Base-by-base conservation (phyloP, 768 basidiomycete species). In the Strobilomyces confusus region DNA sequence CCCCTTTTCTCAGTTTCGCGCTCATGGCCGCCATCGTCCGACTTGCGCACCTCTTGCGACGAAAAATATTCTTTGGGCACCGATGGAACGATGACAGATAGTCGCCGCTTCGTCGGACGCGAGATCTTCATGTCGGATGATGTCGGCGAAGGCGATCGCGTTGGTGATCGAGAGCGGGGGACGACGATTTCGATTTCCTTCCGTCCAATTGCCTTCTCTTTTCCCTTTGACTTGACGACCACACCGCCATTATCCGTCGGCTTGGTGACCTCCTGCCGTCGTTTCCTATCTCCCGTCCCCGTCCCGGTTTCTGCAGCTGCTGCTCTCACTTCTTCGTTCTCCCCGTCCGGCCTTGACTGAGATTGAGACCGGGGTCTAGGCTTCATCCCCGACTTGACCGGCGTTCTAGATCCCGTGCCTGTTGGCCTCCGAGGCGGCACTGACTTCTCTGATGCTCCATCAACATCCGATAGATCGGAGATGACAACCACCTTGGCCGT, bases 41-140 rank as follows among this genome's bases (percentile, higher is more conserved):
- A 25, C 1, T 36, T 45, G 9, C 20, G 42, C 23, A 19, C 20
- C 14, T 53, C 41, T 23, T 53, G 61, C 9, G 68, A 58, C 13
- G 58, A 60, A 36, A 69, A 60, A 29, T 69, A 69, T 2, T 69
- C 62, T 34, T 54, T 51, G 7, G 65, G 56, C 0, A 69, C 41
- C 9, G 67, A 34, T 13, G 70, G 69, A 11, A 72, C 48, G 2
- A 70, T 19, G 11, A 72, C 70, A 12, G 66, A 70, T 4, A 67
- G 40, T 15, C 51, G 57, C 20, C 62, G 66, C 37, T 69, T 69
- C 0, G 45, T 54, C 5, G 44, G 51, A 19, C 37, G 56, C 4
- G 44, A 9, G 1, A 13, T 51, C 49, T 56, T 59, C 5, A 25
- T 13, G 11, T n/a, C 42, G 12, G 56, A 44, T 19, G 52, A 52